Conservation (phyloP, 2,329 filamentous ascomycete species). For the Stagonosporopsis tanaceti region DNA sequence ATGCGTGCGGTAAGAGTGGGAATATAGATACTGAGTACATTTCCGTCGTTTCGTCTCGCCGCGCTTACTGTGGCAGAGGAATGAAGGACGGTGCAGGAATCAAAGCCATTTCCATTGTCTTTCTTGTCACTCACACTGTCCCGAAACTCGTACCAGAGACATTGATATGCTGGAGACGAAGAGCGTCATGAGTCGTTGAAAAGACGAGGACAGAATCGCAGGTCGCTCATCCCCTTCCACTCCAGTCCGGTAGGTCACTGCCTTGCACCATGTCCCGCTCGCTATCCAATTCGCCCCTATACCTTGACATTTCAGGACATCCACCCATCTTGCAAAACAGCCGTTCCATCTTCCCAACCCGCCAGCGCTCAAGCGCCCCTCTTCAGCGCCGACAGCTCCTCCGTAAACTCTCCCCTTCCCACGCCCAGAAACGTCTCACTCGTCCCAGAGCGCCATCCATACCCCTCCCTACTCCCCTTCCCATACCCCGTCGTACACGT, state of each 20-base stretch:
- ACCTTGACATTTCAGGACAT: no score
- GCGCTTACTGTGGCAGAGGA: conserved; percentile 7
- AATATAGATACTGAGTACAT: conserved; percentile 13
- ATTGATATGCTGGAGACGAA: background rate
- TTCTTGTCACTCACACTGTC: background rate
- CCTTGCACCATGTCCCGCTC: no score
- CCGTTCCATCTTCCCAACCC: no score
- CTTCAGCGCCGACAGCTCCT: background rate
- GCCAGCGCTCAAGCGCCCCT: background rate
- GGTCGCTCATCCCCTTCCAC: no score
- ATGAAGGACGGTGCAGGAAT: conserved; percentile 14
- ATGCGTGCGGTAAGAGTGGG: conserved; percentile 10
- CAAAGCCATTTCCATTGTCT: conserved; percentile 1
- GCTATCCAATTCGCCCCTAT: no score
- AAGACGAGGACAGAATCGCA: background rate
- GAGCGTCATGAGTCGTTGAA: background rate
- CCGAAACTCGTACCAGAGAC: no score
- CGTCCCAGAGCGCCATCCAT: conserved; percentile 11
- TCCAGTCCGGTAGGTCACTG: no score
- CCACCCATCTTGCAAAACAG: no score
- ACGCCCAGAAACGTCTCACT: background rate
- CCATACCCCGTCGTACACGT: background rate
- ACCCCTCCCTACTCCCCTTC: background rate
- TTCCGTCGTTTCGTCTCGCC: conserved; percentile 11
- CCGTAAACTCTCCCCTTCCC: conserved; percentile 2